Percentiles rank a stretch among this genome's conserved stretches.
phyloP scores from a whole-genome alignment of 169 alveolate genomes.

The Cryptosporidium sp. region DNA sequence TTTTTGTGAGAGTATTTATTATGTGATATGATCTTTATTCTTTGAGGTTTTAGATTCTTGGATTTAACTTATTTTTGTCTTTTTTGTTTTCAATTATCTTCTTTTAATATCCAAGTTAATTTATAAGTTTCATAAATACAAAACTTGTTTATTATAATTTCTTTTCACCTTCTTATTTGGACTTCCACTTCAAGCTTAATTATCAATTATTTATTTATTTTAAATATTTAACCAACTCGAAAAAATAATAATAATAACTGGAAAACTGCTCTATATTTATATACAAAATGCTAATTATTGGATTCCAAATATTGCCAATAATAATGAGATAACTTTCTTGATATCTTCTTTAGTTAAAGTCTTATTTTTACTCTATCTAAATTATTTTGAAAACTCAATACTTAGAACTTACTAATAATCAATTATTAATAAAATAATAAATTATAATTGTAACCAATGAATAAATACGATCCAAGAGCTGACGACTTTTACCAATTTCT shows the following conservation, averaged over 20 bases:
- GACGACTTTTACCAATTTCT: not conserved
- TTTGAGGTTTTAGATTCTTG: not conserved
- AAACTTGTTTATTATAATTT: not conserved
- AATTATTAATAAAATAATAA: too few species aligned
- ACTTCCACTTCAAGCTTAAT: not conserved
- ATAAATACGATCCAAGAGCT: not conserved
- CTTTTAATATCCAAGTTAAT: not conserved
- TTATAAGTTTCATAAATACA: not conserved
- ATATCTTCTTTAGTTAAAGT: not conserved
- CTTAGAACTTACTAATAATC: not conserved
- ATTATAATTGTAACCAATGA: too few species aligned
- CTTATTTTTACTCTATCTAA: not conserved
- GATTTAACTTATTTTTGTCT: not conserved
- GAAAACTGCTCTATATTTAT: not conserved
- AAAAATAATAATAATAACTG: too few species aligned
- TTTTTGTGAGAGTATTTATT: constrained; percentile 4
- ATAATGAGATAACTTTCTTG: not conserved
- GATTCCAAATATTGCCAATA: not conserved
- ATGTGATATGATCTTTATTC: not conserved
- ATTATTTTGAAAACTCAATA: not conserved
- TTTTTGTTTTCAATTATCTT: not conserved
- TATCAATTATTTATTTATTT: not conserved
- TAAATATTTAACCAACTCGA: not conserved
- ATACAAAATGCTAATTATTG: not conserved
- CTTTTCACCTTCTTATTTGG: not conserved